Evolutionary conservation across 176 grass and related monocot species (phyloP), one percentile per base, ranked within the genome.

Genomic region (Puccinellia tenuiflora): DNA sequence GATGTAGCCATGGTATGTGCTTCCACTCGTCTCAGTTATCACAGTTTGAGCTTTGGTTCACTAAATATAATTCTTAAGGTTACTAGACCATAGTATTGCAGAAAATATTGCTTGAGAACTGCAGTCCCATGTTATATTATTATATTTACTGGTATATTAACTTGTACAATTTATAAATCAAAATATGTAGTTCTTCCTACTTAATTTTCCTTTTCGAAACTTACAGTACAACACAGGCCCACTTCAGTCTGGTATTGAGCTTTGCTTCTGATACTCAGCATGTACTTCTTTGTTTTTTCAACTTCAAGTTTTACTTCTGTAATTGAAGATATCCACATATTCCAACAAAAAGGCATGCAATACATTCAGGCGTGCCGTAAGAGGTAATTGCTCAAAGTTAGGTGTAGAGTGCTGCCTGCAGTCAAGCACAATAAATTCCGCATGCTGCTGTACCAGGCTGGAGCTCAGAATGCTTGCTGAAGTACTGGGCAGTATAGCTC

Each of bases 1-100:
- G 97, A 48, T 99, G 97, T 77, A 99, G 93, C 84, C 97, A 99
- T 92, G 97, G 97, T 99, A 94, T 89, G 81, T 54, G 61, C 87
- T 88, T 77, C 43, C 12, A 76, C 43, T 29, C 67, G 33, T 81
- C 64, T 81, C 82, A 13, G 20, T 73, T 67, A 51, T 67, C 46
- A 9, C n/a, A 39, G 55, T 68, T 64, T 64, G 54, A 54, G 76
- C 33, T 84, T 86, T 24, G 21, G 48, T 64, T 85, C 42, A 65
- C 57, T 72, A 6, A 57, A 56, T 64, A 75, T 78, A 52, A 46
- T 46, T 62, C 40, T 38, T 57, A 48, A 57, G 46, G 62, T 79
- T 75, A 35, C 24, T 25, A 56, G 22, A 24, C 26, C 25, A 25
- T 75, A 54, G 45, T 33, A 31, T 52, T 65, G 45, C 46, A 81